Conservation (phyloP, 2,329 filamentous ascomycete genomes). For the Aplosporella prunicola region DNA sequence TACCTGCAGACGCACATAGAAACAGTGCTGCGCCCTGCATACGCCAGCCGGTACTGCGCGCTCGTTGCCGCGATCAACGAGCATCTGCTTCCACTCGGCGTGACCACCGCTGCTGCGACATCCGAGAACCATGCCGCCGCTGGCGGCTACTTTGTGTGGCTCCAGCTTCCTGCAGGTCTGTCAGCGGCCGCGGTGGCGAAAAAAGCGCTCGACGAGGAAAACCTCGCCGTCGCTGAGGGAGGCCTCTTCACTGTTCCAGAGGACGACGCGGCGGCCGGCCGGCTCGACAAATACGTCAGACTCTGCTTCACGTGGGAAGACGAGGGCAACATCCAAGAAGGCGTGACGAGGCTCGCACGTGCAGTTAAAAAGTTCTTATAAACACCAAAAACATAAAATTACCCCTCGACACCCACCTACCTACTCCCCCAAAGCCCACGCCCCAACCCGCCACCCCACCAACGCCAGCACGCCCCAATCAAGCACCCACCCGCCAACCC, state of each 20-base stretch:
- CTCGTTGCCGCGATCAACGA: conserved; percentile 51
- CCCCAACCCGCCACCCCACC: too few relatives aligned
- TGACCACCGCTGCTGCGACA: conserved; percentile 20
- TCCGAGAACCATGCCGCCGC: too few relatives aligned
- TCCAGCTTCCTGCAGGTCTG: conserved; percentile 50
- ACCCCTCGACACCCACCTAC: too few relatives aligned
- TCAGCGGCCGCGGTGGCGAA: conserved; percentile 47
- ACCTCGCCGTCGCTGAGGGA: conserved; percentile 59
- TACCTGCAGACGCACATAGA: conserved; percentile 45
- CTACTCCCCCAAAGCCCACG: too few relatives aligned
- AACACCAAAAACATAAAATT: too few relatives aligned
- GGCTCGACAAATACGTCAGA: conserved; percentile 34
- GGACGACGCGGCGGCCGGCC: conserved; percentile 29
- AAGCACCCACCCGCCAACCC: too few relatives aligned
- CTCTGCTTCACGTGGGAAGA: conserved; percentile 63
- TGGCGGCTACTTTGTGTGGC: conserved; percentile 83
- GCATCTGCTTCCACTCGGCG: conserved; percentile 54
- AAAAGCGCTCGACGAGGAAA: conserved; percentile 51
- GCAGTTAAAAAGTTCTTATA: conserved; percentile 39
- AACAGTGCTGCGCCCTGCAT: conserved; percentile 46
- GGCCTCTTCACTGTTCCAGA: conserved; percentile 53
- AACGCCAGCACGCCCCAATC: too few relatives aligned
- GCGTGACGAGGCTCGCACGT: conserved; percentile 51
- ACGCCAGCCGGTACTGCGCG: conserved; percentile 43
- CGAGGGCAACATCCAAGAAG: conserved; percentile 56